A percentile compares a stretch with the other conserved stretches of the same genome.
Evolutionary conservation across 176 grass and related monocot species (phyloP).

Genomic region (Bolboschoenus planiculmis): DNA sequence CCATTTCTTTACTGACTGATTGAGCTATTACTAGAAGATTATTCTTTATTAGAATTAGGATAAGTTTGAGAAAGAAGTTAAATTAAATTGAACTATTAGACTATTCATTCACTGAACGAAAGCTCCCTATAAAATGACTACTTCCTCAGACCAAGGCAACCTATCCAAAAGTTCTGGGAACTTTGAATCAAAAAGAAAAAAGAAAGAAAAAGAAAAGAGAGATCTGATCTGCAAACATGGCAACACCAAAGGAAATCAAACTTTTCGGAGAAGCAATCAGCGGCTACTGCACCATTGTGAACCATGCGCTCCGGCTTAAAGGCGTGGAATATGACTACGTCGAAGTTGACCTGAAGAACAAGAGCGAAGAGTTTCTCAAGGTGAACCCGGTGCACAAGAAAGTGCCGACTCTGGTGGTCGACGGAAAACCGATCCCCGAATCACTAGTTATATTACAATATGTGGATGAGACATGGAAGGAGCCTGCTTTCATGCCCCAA

Average conservation of each 20-base stretch:
- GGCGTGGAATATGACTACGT: conserved; percentile 23
- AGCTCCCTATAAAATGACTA: background rate
- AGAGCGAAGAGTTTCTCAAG: conserved; percentile 32
- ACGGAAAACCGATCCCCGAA: conserved; percentile 23
- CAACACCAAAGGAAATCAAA: conserved; percentile 21
- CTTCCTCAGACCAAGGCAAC: background rate
- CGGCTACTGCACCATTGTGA: conserved; percentile 14
- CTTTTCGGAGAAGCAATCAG: background rate
- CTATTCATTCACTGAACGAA: background rate
- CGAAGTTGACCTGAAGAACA: conserved; percentile 34
- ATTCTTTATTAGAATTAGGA: background rate
- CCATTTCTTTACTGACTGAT: background rate
- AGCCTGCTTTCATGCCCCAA: conserved; percentile 16
- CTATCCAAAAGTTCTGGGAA: background rate
- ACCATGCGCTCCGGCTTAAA: conserved; percentile 31
- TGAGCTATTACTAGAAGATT: background rate
- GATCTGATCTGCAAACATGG: background rate
- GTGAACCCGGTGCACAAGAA: conserved; percentile 41
- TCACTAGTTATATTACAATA: conserved; percentile 33
- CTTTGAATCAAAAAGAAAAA: no score
- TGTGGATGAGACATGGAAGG: conserved; percentile 29
- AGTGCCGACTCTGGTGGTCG: conserved; percentile 32
- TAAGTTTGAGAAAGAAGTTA: no score
- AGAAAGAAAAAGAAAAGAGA: no score
- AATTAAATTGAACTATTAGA: background rate